Base-by-base conservation (phyloP, 805 yeast genomes). In the Wickerhamia fluorescens region DNA sequence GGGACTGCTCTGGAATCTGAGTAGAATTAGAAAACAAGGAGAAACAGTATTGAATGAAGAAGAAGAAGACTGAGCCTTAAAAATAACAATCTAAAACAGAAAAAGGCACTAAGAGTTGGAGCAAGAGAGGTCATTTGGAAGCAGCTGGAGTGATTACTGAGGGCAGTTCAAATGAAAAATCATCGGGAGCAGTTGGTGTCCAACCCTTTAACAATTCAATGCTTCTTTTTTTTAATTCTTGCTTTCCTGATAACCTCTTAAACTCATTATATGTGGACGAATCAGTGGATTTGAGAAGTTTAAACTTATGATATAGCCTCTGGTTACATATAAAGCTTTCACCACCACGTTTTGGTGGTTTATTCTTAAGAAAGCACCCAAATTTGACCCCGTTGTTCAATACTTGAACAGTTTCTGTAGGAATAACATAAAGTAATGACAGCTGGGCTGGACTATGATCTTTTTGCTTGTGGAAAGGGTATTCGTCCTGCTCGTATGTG, bases 361-460 rank as follows among this genome's bases (percentile, higher is more conserved):
- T 56, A 21, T 53, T 65, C 38, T 72, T 75, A 1, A 63, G 36
- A 31, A 49, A 62, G 13, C 66, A 62, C 0, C 89, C 88, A 37
- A 74, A 74, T 35, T 66, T 73, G 4, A 78, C 71, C 0, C 85
- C 86, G 39, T 71, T 70, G 23, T 71, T 62, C 8, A 78, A 50
- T 1, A 70, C 61, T 34, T 72, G 68, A 1, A 44, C 29, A 8
- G 38, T 31, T 5, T 45, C 38, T 2, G 37, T 31, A 6, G 49
- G 47, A 2, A 37, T 39, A 7, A 57, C 37, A 25, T 53, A 42
- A 6, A 58, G 39, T 10, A 62, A 31, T 4, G 62, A 51, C 10
- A 56, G 28, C 7, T 51, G 54, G 22, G 57, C 53, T 7, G 70
- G 66, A 9, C 24, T 33, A 35, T 28, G 5, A 22, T 27, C 3